Conservation (phyloP, 352 stramenopile genomes). For the Blastocystis sp. region DNA sequence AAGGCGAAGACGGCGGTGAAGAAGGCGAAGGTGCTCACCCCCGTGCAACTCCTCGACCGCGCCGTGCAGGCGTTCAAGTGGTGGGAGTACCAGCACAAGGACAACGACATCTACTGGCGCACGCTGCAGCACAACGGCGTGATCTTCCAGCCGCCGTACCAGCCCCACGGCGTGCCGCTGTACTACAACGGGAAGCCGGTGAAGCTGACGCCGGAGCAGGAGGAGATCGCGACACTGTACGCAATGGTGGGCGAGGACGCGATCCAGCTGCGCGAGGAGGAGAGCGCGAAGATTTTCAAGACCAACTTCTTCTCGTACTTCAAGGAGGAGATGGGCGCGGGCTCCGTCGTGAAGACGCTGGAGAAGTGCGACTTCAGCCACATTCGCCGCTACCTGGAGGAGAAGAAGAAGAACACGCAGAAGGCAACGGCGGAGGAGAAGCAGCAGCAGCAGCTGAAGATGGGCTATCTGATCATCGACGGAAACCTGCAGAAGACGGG, state of each 20-base stretch:
- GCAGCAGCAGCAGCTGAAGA: conserved; percentile 88
- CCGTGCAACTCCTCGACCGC: conserved; percentile 56
- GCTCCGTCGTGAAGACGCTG: conserved; percentile 91
- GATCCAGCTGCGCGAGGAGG: conserved; percentile 93
- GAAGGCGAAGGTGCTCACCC: conserved; percentile 53
- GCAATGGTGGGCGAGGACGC: conserved; percentile 82
- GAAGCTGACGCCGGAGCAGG: conserved; percentile 89
- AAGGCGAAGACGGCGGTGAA: conserved; percentile 67
- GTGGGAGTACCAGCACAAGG: conserved; percentile 89
- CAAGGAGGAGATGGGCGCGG: conserved; percentile 86
- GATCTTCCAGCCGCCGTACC: conserved; percentile 93
- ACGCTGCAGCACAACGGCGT: conserved; percentile 98
- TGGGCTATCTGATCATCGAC: conserved; percentile 95
- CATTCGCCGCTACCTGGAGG: conserved; percentile 90
- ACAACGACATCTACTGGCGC: conserved; percentile 86
- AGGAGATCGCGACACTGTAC: conserved; percentile 87
- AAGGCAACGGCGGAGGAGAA: conserved; percentile 84
- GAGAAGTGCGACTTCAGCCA: conserved; percentile 94
- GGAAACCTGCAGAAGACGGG: conserved; percentile 96
- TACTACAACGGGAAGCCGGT: conserved; percentile 83
- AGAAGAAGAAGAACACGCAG: conserved; percentile 86
- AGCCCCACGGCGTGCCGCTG: conserved; percentile 91
- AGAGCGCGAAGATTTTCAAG: conserved; percentile 95
- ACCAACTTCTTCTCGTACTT: conserved; percentile 98
- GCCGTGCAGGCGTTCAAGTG: conserved; percentile 89